These are phyloP conservation scores for Mortierella polycephala DNA, from an alignment of 371 early-diverging fungal species.

Conservation along the genomic window DNA sequence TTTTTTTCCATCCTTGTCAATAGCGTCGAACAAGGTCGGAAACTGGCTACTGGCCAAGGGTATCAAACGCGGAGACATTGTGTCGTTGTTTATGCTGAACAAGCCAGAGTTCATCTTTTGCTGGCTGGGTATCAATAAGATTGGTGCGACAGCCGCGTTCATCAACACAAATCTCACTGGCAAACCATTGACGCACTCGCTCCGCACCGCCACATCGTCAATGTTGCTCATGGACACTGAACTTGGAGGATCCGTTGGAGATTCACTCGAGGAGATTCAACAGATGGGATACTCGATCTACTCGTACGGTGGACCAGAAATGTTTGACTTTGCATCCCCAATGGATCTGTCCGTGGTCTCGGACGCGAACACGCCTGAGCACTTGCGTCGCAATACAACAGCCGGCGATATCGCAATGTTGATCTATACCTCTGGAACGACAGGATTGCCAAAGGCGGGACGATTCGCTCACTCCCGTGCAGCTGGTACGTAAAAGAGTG, in stretches of 20 bases:
- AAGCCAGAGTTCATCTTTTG: conserved; percentile 49
- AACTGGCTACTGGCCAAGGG: conserved; percentile 44
- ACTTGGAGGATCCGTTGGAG: conserved; percentile 9
- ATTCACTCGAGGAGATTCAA: conserved; percentile 29
- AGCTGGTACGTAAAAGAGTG: conserved; percentile 9
- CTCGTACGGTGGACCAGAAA: conserved; percentile 18
- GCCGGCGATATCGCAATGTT: conserved; percentile 80
- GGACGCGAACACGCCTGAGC: conserved; percentile 26
- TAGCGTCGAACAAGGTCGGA: conserved; percentile 37
- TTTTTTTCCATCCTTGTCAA: neutral
- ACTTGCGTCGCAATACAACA: conserved; percentile 37
- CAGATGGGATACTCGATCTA: conserved; percentile 39
- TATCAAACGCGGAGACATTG: conserved; percentile 41
- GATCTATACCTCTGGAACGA: conserved; percentile 94
- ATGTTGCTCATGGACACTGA: conserved; percentile 45
- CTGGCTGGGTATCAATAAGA: conserved; percentile 45
- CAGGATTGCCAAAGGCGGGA: conserved; percentile 71
- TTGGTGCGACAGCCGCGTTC: conserved; percentile 41
- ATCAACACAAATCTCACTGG: conserved; percentile 48
- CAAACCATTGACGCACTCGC: conserved; percentile 43
- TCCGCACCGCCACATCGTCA: conserved; percentile 27
- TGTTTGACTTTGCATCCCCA: conserved; percentile 25
- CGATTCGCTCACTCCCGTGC: conserved; percentile 33
- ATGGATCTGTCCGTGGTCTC: conserved; percentile 18
- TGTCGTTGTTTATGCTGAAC: conserved; percentile 41